Percentiles rank a stretch among this genome's conserved stretches.
phyloP scores from a whole-genome alignment of 2,329 filamentous ascomycete species.

The Xylariaceae sp. region DNA sequence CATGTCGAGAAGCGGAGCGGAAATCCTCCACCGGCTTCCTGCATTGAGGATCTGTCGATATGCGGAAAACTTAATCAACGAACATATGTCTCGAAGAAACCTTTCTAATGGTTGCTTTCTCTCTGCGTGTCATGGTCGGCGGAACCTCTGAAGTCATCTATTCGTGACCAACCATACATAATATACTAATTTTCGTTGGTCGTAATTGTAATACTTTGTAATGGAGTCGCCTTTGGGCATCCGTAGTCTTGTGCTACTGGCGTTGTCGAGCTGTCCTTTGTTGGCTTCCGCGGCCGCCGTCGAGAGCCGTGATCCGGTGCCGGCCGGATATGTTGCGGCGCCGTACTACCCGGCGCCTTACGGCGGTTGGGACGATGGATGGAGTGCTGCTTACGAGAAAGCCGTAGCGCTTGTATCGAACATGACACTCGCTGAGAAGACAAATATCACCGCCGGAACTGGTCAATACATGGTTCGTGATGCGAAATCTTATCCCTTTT shows the following conservation, averaged over 20 bases:
- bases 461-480: constrained; percentile 63
- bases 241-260: constrained; percentile 23
- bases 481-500: background rate
- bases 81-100: no score
- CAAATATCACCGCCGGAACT: constrained; percentile 69
- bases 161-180: background rate
- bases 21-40: no score
- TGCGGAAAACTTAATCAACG: no score
- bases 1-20: no score
- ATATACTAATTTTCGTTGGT: background rate
- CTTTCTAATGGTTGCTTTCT: no score
- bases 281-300: constrained; percentile 16
- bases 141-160: no score
- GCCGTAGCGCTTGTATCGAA: constrained; percentile 64
- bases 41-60: no score
- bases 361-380: constrained; percentile 66
- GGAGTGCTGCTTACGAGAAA: constrained; percentile 67
- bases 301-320: constrained; percentile 26
- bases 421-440: constrained; percentile 79
- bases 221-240: constrained; percentile 22
- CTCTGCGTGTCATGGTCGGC: no score
- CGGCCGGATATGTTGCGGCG: constrained; percentile 39
- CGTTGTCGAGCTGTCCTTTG: constrained; percentile 15
- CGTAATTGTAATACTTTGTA: constrained; percentile 23
- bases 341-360: constrained; percentile 72